phyloP scores from a whole-genome alignment of 176 grass and related monocot species.

The Rhipidocladum racemiflorum region DNA sequence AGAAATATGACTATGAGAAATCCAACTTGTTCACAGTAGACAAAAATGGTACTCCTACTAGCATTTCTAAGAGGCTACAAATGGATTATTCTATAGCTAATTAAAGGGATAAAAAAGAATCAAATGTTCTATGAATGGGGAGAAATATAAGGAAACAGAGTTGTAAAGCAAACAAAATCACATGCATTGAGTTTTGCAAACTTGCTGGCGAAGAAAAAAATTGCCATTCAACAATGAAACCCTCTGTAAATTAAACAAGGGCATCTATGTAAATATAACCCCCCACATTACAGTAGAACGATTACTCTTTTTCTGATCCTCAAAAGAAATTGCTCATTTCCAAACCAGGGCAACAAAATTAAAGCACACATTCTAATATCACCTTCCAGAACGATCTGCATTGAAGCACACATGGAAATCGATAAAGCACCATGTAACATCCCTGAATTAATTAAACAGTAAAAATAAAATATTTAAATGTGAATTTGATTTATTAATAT shows the following conservation, averaged over 20 bases:
- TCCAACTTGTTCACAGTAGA: too few relatives aligned
- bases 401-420: too few relatives aligned
- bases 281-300: too few relatives aligned
- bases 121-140: background rate
- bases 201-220: background rate
- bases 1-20: too few relatives aligned
- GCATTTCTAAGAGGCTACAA: background rate
- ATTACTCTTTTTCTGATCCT: too few relatives aligned
- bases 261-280: background rate
- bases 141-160: background rate
- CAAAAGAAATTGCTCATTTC: too few relatives aligned
- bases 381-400: too few relatives aligned
- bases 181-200: background rate
- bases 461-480: too few relatives aligned
- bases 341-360: too few relatives aligned
- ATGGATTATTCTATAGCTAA: background rate
- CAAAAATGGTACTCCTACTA: background rate
- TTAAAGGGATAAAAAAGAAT: background rate
- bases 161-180: background rate
- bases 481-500: too few relatives aligned
- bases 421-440: background rate
- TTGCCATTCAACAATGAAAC: background rate
- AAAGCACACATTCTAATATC: too few relatives aligned
- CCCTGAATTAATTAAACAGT: too few relatives aligned
- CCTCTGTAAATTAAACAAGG: background rate